A percentile compares a stretch with the other conserved stretches of the same genome.
Conservation (phyloP, 371 early-diverging fungal species). For the Zopfochytrium polystomum region DNA sequence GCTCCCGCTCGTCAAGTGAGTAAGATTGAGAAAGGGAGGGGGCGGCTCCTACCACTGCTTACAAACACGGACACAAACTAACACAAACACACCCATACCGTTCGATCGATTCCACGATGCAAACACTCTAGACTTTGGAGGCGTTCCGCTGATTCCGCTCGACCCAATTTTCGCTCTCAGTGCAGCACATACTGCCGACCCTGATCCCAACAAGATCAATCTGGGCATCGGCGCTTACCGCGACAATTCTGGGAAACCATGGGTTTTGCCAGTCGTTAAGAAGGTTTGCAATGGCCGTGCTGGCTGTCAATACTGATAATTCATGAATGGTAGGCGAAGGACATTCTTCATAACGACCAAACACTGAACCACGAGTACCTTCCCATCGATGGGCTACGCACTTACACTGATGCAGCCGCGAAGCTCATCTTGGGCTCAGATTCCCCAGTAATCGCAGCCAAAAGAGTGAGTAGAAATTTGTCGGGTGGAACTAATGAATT, state of each 20-base stretch:
- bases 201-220: constrained; percentile 77
- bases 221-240: constrained; percentile 97
- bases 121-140: constrained; percentile 13
- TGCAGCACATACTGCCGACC: constrained; percentile 78
- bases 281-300: constrained; percentile 56
- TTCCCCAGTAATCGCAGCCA: constrained; percentile 73
- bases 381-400: constrained; percentile 75
- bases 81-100: not conserved
- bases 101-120: not conserved
- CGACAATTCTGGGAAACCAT: constrained; percentile 87
- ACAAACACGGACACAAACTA: not conserved
- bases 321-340: constrained; percentile 66
- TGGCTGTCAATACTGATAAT: not conserved
- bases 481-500: no score
- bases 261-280: constrained; percentile 88
- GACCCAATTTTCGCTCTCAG: constrained; percentile 90
- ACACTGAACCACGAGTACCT: constrained; percentile 90
- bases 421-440: constrained; percentile 79
- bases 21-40: no score
- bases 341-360: constrained; percentile 65
- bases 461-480: constrained; percentile 55
- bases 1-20: no score
- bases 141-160: constrained; percentile 64
- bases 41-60: no score
- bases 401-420: constrained; percentile 75